Conservation (phyloP, 2,329 filamentous ascomycete species). For the Chalara sp. region DNA sequence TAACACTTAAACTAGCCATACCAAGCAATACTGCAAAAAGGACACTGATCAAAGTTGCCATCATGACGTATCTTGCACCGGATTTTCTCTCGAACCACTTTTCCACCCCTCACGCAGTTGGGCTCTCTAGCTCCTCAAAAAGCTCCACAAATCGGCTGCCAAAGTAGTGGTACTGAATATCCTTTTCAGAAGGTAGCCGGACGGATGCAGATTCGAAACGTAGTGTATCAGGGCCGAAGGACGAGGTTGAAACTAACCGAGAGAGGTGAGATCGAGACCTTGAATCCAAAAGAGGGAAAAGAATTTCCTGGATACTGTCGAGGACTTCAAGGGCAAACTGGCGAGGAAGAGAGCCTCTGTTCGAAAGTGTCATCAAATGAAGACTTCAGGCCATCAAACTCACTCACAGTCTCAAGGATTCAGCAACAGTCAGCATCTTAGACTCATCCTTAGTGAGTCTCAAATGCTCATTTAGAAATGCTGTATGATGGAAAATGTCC, state of each 20-base stretch:
- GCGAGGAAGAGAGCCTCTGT: constrained; percentile 16
- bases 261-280: constrained; percentile 14
- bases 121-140: constrained; percentile 22
- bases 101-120: constrained; percentile 20
- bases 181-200: constrained; percentile 14
- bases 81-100: constrained; percentile 24
- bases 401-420: constrained; percentile 11
- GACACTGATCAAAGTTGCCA: constrained; percentile 26
- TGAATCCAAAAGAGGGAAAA: constrained; percentile 19
- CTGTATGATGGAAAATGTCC: constrained; percentile 26
- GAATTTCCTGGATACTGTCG: constrained; percentile 18
- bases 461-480: constrained; percentile 26
- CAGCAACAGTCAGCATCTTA: constrained; percentile 1
- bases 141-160: constrained; percentile 20
- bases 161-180: constrained; percentile 22
- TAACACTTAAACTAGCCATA: constrained; percentile 19
- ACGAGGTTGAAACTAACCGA: constrained; percentile 8
- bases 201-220: constrained; percentile 6
- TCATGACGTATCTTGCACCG: constrained; percentile 24
- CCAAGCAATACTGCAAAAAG: constrained; percentile 24
- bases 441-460: constrained; percentile 8
- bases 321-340: constrained; percentile 22
- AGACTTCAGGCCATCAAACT: neutral
- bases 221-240: constrained; percentile 13
- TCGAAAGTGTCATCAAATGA: too few species aligned